Evolutionary conservation across 257 asterid genomes (phyloP), one percentile per base, ranked within the genome.

Genomic region (Solanum clarkiae): DNA sequence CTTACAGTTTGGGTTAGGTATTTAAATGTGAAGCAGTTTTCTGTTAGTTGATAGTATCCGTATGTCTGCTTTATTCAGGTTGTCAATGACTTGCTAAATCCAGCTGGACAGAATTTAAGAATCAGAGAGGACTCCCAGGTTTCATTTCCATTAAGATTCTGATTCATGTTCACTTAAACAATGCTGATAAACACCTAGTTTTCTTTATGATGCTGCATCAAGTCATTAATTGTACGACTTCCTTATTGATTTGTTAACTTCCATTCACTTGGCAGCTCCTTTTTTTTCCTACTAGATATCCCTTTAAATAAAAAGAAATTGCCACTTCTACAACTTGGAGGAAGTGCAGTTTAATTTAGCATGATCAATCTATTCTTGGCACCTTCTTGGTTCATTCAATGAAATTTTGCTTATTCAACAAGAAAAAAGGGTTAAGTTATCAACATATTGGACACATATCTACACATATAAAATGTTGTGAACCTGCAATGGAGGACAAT

Each of bases 101-200:
- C 99, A 84, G 98, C 99, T 87, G 99, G 99, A 80, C 99, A 97
- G 87, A 97, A 97, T 91, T 87, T 97, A 90, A 91, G 98, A 90
- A 93, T 97, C 77, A 91, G 99, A 91, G 99, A 97, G 90, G 99
- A 97, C 36, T 68, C 94, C 53, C 99, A 97, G 98, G 99, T 97
- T 84, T 87, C 15, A 24, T 51, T 75, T 51, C 82, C 82, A 51
- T 77, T 77, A 51, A 77, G 16, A 77, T 77, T 51, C 24, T 77
- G 24, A 77, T 77, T 63, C 63, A 51, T 77, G 82, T 77, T 77
- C 47, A 51, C 16, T 8, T 77, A 77, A 71, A 71, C 40, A 77
- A 5, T 51, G 82, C 82, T 77, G 24, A 26, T 77, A 77, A 51
- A 51, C 82, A 77, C 26, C 82, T 77, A 49, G 20, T 26, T 77